A percentile compares a stretch with the other conserved stretches of the same genome.
phyloP scores from a whole-genome alignment of 768 basidiomycete genomes.

The Glaciozyma antarctica region DNA sequence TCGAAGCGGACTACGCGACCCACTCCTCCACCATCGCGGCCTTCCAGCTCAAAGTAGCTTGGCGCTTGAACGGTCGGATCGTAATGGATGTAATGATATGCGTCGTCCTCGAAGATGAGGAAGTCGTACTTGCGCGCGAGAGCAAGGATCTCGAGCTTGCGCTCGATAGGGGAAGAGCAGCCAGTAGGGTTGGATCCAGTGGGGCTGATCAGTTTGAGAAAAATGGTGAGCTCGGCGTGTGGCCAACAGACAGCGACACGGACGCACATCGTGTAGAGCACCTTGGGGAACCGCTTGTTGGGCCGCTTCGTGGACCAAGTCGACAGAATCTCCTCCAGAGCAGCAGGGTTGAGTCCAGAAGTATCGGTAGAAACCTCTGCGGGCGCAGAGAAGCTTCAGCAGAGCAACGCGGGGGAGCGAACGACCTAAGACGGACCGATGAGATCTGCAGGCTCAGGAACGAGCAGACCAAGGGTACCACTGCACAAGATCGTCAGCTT shows the following conservation, averaged over 20 bases:
- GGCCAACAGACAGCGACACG: conserved; percentile 25
- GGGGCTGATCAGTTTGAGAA: conserved; percentile 32
- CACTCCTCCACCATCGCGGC: conserved; percentile 50
- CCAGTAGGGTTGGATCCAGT: conserved; percentile 81
- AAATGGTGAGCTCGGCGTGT: not conserved
- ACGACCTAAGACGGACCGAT: conserved; percentile 34
- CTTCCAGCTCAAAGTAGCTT: conserved; percentile 75
- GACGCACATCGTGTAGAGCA: conserved; percentile 63
- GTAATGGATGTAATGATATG: conserved; percentile 54
- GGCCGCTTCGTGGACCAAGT: conserved; percentile 53
- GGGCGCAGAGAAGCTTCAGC: not conserved
- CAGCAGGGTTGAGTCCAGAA: conserved; percentile 55
- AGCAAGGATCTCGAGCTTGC: conserved; percentile 52
- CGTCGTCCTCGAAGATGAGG: conserved; percentile 67
- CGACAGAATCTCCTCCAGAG: conserved; percentile 57
- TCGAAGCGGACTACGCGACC: conserved; percentile 83
- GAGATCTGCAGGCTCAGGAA: conserved; percentile 34
- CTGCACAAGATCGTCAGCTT: conserved; percentile 16
- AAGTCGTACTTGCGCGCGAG: conserved; percentile 65
- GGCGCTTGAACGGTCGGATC: conserved; percentile 46
- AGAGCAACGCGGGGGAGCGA: too few species aligned
- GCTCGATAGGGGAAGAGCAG: conserved; percentile 58
- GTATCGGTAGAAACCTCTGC: conserved; percentile 63
- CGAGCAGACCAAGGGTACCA: conserved; percentile 40
- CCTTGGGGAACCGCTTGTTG: conserved; percentile 60